These are phyloP conservation scores for Drechslera avenae DNA, from an alignment of 2,329 filamentous ascomycete genomes.

Conservation along the genomic window DNA sequence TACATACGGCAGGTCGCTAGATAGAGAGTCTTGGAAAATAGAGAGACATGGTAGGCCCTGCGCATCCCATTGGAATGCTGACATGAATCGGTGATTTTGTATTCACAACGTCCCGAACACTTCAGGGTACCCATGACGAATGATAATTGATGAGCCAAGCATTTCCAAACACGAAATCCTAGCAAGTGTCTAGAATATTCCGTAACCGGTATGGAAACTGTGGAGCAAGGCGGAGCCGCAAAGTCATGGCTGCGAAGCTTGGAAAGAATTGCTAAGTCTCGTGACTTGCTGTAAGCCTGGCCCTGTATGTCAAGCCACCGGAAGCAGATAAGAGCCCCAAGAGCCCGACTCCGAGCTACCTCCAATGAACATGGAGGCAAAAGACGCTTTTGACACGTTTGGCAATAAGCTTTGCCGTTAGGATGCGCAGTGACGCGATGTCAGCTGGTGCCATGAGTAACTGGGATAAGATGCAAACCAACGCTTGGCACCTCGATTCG, in stretches of 20 bases:
- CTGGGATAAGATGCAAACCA: constrained; percentile 10
- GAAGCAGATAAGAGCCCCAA: constrained; percentile 26
- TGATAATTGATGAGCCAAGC: too few relatives aligned
- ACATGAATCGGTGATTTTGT: background rate
- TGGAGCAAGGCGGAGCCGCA: constrained; percentile 2
- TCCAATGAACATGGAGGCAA: constrained; percentile 13
- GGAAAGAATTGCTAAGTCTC: constrained; percentile 26
- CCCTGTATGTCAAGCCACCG: constrained; percentile 16
- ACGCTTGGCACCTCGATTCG: constrained; percentile 22
- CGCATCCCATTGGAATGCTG: background rate
- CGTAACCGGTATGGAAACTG: constrained; percentile 4
- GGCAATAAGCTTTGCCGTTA: constrained; percentile 34
- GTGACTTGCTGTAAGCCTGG: constrained; percentile 27
- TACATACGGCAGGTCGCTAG: too few relatives aligned
- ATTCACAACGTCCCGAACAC: background rate
- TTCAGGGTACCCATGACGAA: background rate
- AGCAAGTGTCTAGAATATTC: constrained; percentile 9
- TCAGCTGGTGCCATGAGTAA: constrained; percentile 10
- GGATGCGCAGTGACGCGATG: constrained; percentile 18
- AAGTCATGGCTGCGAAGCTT: background rate
- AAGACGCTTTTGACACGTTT: constrained; percentile 22
- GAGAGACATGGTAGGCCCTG: too few relatives aligned
- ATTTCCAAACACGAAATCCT: background rate
- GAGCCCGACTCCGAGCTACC: constrained; percentile 23
- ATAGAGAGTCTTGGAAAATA: too few relatives aligned